Evolutionary conservation across 805 yeast genomes (phyloP), one percentile per base, ranked within the genome.

Genomic region (Grigorovia transvaalensis): DNA sequence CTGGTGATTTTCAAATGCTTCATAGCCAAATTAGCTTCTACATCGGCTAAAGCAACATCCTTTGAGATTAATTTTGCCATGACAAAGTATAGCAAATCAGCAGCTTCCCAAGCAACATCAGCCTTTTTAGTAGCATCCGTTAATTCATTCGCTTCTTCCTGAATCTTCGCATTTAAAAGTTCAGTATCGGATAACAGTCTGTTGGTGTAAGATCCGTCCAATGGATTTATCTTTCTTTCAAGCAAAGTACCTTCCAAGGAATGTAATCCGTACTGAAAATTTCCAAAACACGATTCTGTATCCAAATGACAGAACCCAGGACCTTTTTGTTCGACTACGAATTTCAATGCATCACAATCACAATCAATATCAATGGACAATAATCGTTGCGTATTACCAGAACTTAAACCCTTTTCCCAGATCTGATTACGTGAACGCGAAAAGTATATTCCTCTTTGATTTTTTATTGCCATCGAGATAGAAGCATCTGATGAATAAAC

Each of bases 121-220:
- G 77, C 78, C 60, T 76, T 76, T 6, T 73, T 62, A 41, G 74
- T 74, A 17, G 99, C 98, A 53, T 89, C 96, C 35, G 89, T 81
- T 56, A 93, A 78, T 69, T 93, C 99, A 62, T 91, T 97, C 45
- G 96, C 95, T 70, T 93, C 99, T 71, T 93, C 99, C 67, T 82
- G 81, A 70, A 93, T 84, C 74, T 93, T 88, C 27, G 98, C 96
- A 52, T 76, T 73, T 59, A 93, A 75, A 49, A 93, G 74, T 27
- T 74, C 76, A 44, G 80, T 81, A 69, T 93, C 98, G 49, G 79
- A 76, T 63, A 91, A 89, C 55, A 93, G 73, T 57, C 99, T 78
- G 63, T 84, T 81, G 15, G 99, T 91, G 72, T 93, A 93, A n/a
- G 97, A 90, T 1, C 96, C 96, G 57, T 76, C 87, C 18, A 96